phyloP scores from a whole-genome alignment of 1,284 basidiomycete genomes.

The Trichosporon inkin region DNA sequence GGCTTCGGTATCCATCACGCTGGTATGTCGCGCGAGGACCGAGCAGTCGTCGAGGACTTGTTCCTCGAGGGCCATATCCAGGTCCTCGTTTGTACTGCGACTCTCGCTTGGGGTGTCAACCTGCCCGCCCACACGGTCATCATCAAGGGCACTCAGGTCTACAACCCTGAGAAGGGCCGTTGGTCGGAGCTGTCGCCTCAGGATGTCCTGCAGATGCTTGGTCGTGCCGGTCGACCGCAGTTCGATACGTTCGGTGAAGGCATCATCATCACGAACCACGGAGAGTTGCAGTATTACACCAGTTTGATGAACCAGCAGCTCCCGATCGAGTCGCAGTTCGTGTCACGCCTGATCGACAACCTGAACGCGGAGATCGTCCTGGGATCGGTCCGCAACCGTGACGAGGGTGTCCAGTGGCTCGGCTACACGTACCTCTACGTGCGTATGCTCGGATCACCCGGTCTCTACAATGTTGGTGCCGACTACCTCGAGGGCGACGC shows the following conservation, averaged over 20 bases:
- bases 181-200: conserved; percentile 96
- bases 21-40: conserved; percentile 94
- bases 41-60: conserved; percentile 87
- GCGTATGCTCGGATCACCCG: conserved; percentile 89
- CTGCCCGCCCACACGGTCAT: conserved; percentile 96
- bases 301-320: conserved; percentile 91
- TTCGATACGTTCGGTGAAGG: conserved; percentile 98
- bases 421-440: conserved; percentile 94
- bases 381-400: conserved; percentile 89
- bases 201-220: conserved; percentile 98
- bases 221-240: conserved; percentile 94
- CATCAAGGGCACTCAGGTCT: conserved; percentile 99
- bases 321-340: conserved; percentile 95
- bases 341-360: conserved; percentile 88
- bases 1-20: conserved; percentile 98
- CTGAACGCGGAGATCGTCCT: conserved; percentile 97
- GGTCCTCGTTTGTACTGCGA: conserved; percentile 94
- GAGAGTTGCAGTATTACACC: conserved; percentile 94
- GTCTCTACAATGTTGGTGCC: conserved; percentile 80
- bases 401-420: conserved; percentile 97
- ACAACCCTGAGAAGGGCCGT: conserved; percentile 96
- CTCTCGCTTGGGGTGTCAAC: conserved; percentile 99
- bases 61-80: conserved; percentile 91
- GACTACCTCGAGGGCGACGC: conserved; percentile 82
- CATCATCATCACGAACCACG: conserved; percentile 97